Evolutionary conservation across 805 yeast species (phyloP), one percentile per base, ranked within the genome.

Genomic region (Priceomyces haplophilus): DNA sequence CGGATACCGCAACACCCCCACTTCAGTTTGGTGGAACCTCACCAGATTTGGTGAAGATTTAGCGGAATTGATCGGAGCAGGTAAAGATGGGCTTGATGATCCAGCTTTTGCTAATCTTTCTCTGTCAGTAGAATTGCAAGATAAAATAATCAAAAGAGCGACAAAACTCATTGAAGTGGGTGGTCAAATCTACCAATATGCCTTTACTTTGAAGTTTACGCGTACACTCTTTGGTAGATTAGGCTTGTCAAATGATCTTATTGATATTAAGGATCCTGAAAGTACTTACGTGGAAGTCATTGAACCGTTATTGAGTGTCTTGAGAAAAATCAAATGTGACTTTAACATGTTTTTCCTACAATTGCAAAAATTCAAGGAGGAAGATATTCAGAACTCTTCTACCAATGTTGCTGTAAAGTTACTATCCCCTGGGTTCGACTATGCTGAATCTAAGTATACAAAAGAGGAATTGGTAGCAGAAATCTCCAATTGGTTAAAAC

Each of bases 21-120:
- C 83, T 19, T 79, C 90, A 0, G 81, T 91, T 35, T 88, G 96
- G 95, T 91, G 96, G 95, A 93, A 91, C 60, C 69, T 91, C 57
- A 79, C 86, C 1, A 77, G 91, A 48, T 69, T 90, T 16, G 97
- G 91, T 2, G 96, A 93, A 58, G 80, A 83, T 40, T 59, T 93
- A 47, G 90, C 88, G 0, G 89, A 86, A 55, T 69, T 90, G 17
- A 68, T 90, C 27, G 97, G 96, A 8, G 82, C 85, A 3, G 88
- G 85, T 0, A 68, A 75, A 1, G 68, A 69, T 12, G 58, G 78
- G 7, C 57, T 84, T 10, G 69, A 75, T 33, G 73, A 75, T 34
- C 59, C 66, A 7, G 51, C 61, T 5, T 72, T 72, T 46, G 53
- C 64, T n/a, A 57, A 66, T 3, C 64, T 66, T 0, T 76, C 76